phyloP scores from a whole-genome alignment of 148 eudicot species.

The Rhododendron simsii region DNA sequence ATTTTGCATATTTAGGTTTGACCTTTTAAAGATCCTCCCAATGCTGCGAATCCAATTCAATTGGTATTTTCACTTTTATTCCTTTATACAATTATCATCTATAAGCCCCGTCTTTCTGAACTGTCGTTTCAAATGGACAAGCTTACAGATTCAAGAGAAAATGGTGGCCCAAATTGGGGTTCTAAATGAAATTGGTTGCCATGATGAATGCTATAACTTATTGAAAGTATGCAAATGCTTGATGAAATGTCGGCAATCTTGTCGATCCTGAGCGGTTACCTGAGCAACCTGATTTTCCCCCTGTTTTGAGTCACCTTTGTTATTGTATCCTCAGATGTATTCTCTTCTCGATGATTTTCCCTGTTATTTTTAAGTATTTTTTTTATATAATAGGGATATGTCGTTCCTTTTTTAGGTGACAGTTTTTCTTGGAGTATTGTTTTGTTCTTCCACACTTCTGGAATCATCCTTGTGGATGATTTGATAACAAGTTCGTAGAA shows the following conservation, averaged over 20 bases:
- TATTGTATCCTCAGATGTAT: not conserved
- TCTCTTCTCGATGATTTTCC: not conserved
- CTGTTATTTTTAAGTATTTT: no score
- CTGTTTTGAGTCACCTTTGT: not conserved
- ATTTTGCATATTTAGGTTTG: not conserved
- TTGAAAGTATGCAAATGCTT: slow-evolving; percentile 32
- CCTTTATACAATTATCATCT: not conserved
- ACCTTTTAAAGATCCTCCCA: not conserved
- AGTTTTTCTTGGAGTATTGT: no score
- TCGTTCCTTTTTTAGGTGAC: not conserved
- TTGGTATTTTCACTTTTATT: not conserved
- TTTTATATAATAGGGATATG: not conserved
- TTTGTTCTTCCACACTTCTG: not conserved
- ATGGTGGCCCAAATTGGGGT: not conserved
- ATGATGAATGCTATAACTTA: slow-evolving; percentile 31
- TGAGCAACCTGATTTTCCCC: slow-evolving; percentile 37
- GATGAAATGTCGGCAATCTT: slow-evolving; percentile 26
- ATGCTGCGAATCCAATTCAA: not conserved
- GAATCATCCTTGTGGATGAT: not conserved
- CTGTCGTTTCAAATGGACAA: not conserved
- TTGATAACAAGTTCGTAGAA: not conserved
- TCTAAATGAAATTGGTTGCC: slow-evolving; percentile 24
- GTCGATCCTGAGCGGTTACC: slow-evolving; percentile 65
- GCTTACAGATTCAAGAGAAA: not conserved
- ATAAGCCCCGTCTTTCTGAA: not conserved